A percentile compares a stretch with the other conserved stretches of the same genome.
These are phyloP conservation scores for Aegle marmelos DNA, from an alignment of 345 rosid genomes.

Conservation along the genomic window DNA sequence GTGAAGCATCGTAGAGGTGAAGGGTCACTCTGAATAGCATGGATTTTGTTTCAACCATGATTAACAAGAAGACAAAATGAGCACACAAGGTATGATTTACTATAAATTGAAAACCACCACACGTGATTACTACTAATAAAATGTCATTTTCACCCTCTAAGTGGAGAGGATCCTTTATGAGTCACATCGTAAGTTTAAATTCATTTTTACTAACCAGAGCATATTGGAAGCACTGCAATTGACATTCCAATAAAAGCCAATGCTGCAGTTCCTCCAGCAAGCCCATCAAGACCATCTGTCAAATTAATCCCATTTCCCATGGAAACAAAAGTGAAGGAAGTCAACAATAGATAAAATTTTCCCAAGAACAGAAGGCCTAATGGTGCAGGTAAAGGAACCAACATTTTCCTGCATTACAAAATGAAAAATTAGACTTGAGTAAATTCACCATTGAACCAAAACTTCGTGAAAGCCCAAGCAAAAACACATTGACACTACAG, in stretches of 20 bases:
- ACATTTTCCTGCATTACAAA: constrained; percentile 60
- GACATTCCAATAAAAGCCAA: constrained; percentile 88
- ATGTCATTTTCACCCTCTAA: not conserved
- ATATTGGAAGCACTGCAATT: constrained; percentile 81
- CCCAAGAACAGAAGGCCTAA: constrained; percentile 78
- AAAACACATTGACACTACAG: not conserved
- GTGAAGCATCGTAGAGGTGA: not conserved
- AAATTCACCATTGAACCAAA: not conserved
- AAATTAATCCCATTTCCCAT: constrained; percentile 75
- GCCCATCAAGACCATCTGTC: constrained; percentile 84
- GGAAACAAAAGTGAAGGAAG: constrained; percentile 76
- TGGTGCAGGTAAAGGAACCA: constrained; percentile 86
- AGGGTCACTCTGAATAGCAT: not conserved
- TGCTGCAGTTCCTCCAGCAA: constrained; percentile 84
- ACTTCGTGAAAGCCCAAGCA: not conserved
- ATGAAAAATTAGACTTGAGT: not conserved
- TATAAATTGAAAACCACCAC: not conserved
- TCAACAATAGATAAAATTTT: constrained; percentile 59
- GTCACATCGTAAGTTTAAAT: not conserved
- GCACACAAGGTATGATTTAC: not conserved
- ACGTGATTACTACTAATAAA: not conserved
- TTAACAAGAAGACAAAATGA: not conserved
- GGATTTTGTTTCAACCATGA: not conserved
- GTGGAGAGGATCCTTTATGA: not conserved
- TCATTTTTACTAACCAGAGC: constrained; percentile 62